Conservation (phyloP, 495 filamentous ascomycete genomes). For the Xylaria longipes region DNA sequence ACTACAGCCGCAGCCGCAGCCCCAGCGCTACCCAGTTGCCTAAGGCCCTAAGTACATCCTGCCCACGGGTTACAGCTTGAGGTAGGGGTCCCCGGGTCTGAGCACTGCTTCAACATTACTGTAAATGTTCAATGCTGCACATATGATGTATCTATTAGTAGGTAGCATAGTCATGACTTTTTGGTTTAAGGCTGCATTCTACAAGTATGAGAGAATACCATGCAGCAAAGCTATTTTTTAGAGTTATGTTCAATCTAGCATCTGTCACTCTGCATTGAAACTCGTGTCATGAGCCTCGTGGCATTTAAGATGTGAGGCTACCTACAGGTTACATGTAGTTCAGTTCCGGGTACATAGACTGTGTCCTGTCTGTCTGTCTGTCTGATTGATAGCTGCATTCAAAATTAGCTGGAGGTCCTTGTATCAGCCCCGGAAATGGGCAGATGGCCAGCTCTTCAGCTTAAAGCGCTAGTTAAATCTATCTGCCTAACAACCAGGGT, state of each 20-base stretch:
- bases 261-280: not conserved
- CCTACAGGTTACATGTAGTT: not conserved
- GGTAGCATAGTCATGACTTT: not conserved
- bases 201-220: not conserved
- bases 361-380: not conserved
- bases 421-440: not conserved
- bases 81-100: not conserved
- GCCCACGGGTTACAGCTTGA: too few species aligned
- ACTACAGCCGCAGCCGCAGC: not conserved
- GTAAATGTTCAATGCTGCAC: too few species aligned
- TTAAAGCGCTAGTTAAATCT: not conserved
- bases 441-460: slow-evolving; percentile 2
- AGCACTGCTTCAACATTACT: too few species aligned
- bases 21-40: not conserved
- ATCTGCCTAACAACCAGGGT: not conserved
- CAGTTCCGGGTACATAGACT: not conserved
- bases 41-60: too few species aligned
- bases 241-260: not conserved
- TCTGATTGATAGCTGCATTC: not conserved
- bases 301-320: not conserved
- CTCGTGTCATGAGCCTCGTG: not conserved
- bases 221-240: not conserved
- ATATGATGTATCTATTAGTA: not conserved
- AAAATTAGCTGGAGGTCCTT: not conserved
- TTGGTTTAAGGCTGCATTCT: not conserved